These are phyloP conservation scores for Saccharomycopsis selenospora DNA, from an alignment of 805 yeast species.

Conservation along the genomic window DNA sequence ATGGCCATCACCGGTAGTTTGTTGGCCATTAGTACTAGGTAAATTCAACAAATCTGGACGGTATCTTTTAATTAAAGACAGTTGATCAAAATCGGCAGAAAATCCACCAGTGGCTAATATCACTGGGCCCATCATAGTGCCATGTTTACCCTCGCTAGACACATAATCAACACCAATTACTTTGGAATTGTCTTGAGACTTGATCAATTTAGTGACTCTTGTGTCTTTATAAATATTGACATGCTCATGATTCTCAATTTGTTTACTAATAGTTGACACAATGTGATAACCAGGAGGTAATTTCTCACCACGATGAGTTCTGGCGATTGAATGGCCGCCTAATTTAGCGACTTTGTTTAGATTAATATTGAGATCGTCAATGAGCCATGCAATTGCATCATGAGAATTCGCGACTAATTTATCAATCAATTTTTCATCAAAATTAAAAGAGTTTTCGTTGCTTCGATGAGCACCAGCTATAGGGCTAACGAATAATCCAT, in stretches of 20 bases:
- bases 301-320: constrained; percentile 38
- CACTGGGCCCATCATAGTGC: constrained; percentile 29
- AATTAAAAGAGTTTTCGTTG: constrained; percentile 2
- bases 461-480: constrained; percentile 5
- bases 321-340: constrained; percentile 36
- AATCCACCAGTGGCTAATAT: constrained; percentile 57
- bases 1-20: constrained; percentile 56
- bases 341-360: constrained; percentile 30
- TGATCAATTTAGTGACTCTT: constrained; percentile 31
- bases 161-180: constrained; percentile 39
- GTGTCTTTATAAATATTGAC: constrained; percentile 34
- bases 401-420: constrained; percentile 27
- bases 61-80: constrained; percentile 33
- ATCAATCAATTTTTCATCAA: constrained; percentile 25
- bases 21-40: constrained; percentile 52
- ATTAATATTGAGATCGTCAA: constrained; percentile 27
- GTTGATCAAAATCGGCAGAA: constrained; percentile 35
- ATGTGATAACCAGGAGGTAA: constrained; percentile 58
- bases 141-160: constrained; percentile 26
- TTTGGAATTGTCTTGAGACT: constrained; percentile 25
- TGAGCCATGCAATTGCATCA: constrained; percentile 32
- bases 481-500: constrained; percentile 22
- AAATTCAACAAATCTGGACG: constrained; percentile 39
- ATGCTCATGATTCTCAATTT: constrained; percentile 30
- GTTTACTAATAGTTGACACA: constrained; percentile 37